Evolutionary conservation across 2,329 filamentous ascomycete species (phyloP), one percentile per base, ranked within the genome.

Genomic region (Lizonia empirigonia): DNA sequence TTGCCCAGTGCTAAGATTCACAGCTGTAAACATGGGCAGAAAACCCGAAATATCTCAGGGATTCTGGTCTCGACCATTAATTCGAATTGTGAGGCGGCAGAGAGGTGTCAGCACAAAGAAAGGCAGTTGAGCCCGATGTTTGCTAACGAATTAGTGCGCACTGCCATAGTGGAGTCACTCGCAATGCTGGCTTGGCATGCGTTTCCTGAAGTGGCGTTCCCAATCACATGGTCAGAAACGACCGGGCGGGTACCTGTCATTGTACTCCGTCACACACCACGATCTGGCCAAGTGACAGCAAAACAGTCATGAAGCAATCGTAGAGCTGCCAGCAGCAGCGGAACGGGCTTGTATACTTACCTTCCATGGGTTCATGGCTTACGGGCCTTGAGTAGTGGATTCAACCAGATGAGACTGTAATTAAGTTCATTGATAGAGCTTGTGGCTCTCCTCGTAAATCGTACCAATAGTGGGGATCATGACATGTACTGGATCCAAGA

Each of bases 361-460:
- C 27, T 29, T n/a, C 32, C 13, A 24, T 8, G 24, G 20, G 10
- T 4, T 36, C 13, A 24, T 8, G 24, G 20, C n/a, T 4, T 30
- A 15, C n/a, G 18, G 32, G 29, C 10, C 9, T n/a, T 30, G 15
- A 22, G 20, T 22, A n/a, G 16, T 33, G 7, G n/a, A 1, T 33
- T 38, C 22, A 29, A 41, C 49, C 32, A 47, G 47, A 34, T 6
- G 15, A 13, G 24, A 19, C 16, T 7, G 22, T 29, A 13, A 46
- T 29, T 44, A 18, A 13, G 27, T 47, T 47, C 16, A 52, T 53
- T 44, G 47, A 32, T 33, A 33, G 50, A 54, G 53, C 49, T 38
- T 40, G 8, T 44, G 35, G 56, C 51, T 36, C 44, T 47, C 33
- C 44, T 65, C 62, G 55, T 64, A 42, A 62, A 58, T 61, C 58